Conservation (phyloP, 352 stramenopile species). For the Pythium scleroteichum region DNA sequence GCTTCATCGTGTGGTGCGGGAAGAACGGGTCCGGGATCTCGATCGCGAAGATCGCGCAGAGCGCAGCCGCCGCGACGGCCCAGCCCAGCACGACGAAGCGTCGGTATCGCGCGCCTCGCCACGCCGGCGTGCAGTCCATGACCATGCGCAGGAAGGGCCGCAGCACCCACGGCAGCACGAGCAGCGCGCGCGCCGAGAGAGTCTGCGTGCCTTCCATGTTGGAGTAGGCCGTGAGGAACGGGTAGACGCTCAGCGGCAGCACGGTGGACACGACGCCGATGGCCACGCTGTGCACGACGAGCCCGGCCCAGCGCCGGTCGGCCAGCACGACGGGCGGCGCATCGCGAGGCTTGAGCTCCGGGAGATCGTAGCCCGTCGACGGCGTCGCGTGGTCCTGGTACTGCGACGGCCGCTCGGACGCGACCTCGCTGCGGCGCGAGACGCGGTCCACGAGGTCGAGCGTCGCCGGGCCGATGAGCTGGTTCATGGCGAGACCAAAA, state of each 20-base stretch:
- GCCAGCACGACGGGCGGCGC: constrained; percentile 12
- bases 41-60: constrained; percentile 40
- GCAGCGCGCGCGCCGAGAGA: constrained; percentile 46
- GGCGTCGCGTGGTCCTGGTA: neutral
- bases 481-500: constrained; percentile 25
- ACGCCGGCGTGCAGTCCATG: constrained; percentile 35
- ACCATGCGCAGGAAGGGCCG: constrained; percentile 50
- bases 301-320: constrained; percentile 48
- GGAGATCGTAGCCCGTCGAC: neutral
- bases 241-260: constrained; percentile 55
- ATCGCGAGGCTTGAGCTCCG: neutral
- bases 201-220: constrained; percentile 73
- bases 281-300: constrained; percentile 50
- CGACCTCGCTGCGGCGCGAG: constrained; percentile 30
- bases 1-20: constrained; percentile 31
- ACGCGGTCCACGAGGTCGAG: constrained; percentile 43
- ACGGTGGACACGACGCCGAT: constrained; percentile 56
- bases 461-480: constrained; percentile 26
- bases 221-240: constrained; percentile 66
- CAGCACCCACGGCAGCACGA: constrained; percentile 52
- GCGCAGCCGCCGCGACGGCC: constrained; percentile 30
- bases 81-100: constrained; percentile 47
- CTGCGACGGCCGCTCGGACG: neutral
- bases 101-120: constrained; percentile 27
- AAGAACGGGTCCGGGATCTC: constrained; percentile 53